Percentiles rank a stretch among this genome's conserved stretches.
Evolutionary conservation across 78 protist genomes (phyloP).

Genomic region (Dictyostelium capitatum): DNA sequence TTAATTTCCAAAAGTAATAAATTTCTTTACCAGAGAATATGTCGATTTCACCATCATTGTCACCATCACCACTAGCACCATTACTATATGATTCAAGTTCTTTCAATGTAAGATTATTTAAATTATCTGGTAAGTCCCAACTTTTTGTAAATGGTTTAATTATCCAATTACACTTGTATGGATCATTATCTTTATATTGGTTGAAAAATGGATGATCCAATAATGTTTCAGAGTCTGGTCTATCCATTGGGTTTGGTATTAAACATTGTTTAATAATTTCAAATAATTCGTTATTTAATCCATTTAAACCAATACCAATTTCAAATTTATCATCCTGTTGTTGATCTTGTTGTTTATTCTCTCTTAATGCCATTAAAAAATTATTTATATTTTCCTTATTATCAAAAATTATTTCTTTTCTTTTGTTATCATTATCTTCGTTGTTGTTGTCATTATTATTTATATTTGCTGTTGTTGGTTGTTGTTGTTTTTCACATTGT

Average conservation of each 20-base stretch:
- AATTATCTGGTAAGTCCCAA: slow-evolving; percentile 41
- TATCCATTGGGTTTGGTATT: slow-evolving; percentile 16
- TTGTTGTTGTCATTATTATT: neutral
- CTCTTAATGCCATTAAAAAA: neutral
- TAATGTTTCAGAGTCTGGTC: slow-evolving; percentile 43
- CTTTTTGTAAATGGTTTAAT: slow-evolving; percentile 39
- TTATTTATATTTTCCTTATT: neutral
- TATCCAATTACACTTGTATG: slow-evolving; percentile 4
- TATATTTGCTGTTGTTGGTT: neutral
- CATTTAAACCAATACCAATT: neutral
- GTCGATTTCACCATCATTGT: neutral
- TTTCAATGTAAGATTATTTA: neutral
- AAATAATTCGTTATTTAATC: neutral
- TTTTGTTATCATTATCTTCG: neutral
- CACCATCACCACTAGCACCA: neutral
- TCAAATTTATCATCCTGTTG: neutral
- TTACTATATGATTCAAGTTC: neutral
- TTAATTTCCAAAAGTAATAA: slow-evolving; percentile 61
- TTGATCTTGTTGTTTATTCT: too few relatives aligned
- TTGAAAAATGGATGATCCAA: slow-evolving; percentile 74
- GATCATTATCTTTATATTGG: neutral
- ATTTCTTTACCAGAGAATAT: slow-evolving; percentile 42
- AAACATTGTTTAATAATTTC: slow-evolving; percentile 43
- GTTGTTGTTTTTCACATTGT: neutral
- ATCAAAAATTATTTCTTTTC: neutral